A percentile compares a stretch with the other conserved stretches of the same genome.
These are phyloP conservation scores for Naganishia randhawae DNA, from an alignment of 768 basidiomycete species.

Conservation along the genomic window DNA sequence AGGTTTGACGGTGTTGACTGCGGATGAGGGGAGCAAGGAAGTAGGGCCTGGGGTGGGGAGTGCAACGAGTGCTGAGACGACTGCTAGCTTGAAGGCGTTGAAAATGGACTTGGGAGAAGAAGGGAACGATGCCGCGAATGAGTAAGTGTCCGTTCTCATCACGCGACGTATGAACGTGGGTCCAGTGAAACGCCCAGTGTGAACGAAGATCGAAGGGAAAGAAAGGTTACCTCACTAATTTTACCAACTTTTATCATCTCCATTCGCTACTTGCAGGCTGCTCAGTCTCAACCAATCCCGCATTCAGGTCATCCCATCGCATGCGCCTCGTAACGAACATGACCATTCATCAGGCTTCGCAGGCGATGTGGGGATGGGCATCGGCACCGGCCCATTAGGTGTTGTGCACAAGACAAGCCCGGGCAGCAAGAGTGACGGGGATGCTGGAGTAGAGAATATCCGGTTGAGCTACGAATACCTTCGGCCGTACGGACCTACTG, in stretches of 20 bases:
- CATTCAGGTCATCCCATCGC: conserved; percentile 10
- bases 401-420: conserved; percentile 11
- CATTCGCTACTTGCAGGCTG: background rate
- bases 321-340: background rate
- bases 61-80: conserved; percentile 8
- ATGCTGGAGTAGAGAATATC: conserved; percentile 13
- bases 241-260: background rate
- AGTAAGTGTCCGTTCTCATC: conserved; percentile 3
- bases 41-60: conserved; percentile 12
- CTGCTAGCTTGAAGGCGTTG: conserved; percentile 2
- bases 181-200: background rate
- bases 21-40: background rate
- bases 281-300: conserved; percentile 18
- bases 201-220: background rate
- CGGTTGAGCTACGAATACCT: conserved; percentile 19
- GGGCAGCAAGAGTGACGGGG: conserved; percentile 8
- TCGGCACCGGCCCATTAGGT: background rate
- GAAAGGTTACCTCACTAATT: background rate
- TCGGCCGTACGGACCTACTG: conserved; percentile 23
- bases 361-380: too few species aligned
- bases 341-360: background rate
- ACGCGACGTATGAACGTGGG: background rate
- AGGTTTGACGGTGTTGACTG: background rate
- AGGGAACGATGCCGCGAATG: conserved; percentile 17
- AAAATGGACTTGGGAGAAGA: conserved; percentile 19